phyloP scores from a whole-genome alignment of 176 grass and related monocot genomes.

The Secale cereale region DNA sequence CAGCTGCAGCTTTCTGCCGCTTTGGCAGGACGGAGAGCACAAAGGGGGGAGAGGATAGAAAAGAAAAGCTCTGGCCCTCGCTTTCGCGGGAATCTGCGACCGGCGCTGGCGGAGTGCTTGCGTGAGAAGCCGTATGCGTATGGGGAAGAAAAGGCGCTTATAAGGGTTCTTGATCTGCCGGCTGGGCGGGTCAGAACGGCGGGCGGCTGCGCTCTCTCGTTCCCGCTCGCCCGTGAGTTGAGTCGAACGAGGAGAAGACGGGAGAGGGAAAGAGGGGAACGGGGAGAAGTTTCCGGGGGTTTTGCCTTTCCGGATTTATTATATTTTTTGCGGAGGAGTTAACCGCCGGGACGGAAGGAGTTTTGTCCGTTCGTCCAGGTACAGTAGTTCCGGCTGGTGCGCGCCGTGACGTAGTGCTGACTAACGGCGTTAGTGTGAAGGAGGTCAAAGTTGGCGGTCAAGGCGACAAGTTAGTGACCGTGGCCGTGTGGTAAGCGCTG shows the following conservation, averaged over 20 bases:
- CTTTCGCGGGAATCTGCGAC: slow-evolving; percentile 35
- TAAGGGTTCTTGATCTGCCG: not conserved
- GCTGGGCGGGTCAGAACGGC: slow-evolving; percentile 28
- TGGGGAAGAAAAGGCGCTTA: not conserved
- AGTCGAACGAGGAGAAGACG: not conserved
- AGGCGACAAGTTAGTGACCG: not conserved
- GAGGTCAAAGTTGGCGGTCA: not conserved
- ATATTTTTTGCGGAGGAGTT: not conserved
- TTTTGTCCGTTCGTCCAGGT: slow-evolving; percentile 8
- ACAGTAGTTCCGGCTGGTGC: not conserved
- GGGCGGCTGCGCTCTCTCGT: slow-evolving; percentile 17
- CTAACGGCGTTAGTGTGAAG: not conserved
- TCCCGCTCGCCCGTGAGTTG: not conserved
- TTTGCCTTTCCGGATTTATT: not conserved
- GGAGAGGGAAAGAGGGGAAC: not conserved
- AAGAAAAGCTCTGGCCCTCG: not conserved
- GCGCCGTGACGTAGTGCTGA: not conserved
- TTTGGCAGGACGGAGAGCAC: slow-evolving; percentile 26
- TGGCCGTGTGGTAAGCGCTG: not conserved
- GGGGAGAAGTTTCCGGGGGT: not conserved
- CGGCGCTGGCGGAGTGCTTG: slow-evolving; percentile 19
- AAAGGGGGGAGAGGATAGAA: not conserved
- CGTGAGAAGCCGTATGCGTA: slow-evolving; percentile 8
- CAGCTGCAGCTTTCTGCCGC: not conserved
- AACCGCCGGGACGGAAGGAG: not conserved